Evolutionary conservation across 1,284 basidiomycete genomes (phyloP), one percentile per base, ranked within the genome.

Genomic region (Coriolopsis trogii): DNA sequence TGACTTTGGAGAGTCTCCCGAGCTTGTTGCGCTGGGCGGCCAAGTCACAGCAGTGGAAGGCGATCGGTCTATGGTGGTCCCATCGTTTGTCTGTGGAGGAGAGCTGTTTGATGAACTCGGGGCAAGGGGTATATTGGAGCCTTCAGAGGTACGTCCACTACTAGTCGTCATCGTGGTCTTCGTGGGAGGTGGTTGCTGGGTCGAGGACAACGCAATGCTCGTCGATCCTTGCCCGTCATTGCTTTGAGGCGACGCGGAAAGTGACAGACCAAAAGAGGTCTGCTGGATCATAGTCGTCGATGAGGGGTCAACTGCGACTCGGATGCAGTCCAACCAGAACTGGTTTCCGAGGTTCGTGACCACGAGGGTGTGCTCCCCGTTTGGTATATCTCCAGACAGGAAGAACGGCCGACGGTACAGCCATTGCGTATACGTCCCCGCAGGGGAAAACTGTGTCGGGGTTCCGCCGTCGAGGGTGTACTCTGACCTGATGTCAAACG

Each of bases 271-370:
- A n/a, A n/a, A n/a, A n/a, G n/a, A n/a, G 26, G 18, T 28, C 16
- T 13, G 6, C 26, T 16, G 16, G n/a, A 15, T 4, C 25, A n/a
- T 13, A 28, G 9, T n/a, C 16, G 26, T 2, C 16, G 9, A 30
- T 15, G n/a, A 16, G 26, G 26, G 33, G 8, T 12, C 28, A n/a
- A 49, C 41, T 13, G 34, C 29, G 13, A 51, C 20, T 7, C 31
- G 31, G 16, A 51, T 37, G 10, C 4, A 30, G 21, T 51, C 44
- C 6, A 51, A 21, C 44, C 50, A 51, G 33, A 51, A 51, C 31
- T 51, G 43, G 26, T 46, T 26, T 13, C 43, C 50, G 18, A 51
- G 31, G 15, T 51, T 46, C n/a, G 40, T 30, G 20, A 51, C 16
- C 20, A 7, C 25, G 23, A 51, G 26, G 5, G 24, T 46, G 30